Conservation (phyloP, 495 filamentous ascomycete species). For the Melanomma pulvis-pyrius region DNA sequence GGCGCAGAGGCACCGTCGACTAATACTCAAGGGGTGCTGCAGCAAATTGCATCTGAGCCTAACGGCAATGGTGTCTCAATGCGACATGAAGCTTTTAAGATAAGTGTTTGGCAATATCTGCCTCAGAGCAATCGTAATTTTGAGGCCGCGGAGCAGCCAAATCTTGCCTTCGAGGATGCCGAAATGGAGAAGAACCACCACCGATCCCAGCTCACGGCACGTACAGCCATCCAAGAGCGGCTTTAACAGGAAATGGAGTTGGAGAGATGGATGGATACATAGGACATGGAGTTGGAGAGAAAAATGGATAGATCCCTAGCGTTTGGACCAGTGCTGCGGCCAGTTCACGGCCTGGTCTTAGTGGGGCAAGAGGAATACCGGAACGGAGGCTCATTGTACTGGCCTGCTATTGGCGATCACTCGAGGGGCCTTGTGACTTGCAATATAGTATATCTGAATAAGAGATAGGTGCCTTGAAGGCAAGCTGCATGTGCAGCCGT, state of each 20-base stretch:
- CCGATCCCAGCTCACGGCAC: slow-evolving; percentile 34
- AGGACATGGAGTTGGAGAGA: too few species aligned
- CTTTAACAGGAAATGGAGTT: slow-evolving; percentile 53
- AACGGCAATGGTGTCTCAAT: slow-evolving; percentile 33
- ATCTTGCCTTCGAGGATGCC: slow-evolving; percentile 54
- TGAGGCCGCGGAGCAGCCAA: slow-evolving; percentile 56
- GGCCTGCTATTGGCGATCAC: too few species aligned
- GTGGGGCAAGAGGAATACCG: too few species aligned
- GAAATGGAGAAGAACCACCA: slow-evolving; percentile 38
- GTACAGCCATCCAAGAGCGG: slow-evolving; percentile 47
- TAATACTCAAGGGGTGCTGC: slow-evolving; percentile 1
- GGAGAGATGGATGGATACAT: too few species aligned
- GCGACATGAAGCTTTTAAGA: slow-evolving; percentile 48
- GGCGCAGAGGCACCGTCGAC: slow-evolving; percentile 32
- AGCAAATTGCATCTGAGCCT: slow-evolving; percentile 8
- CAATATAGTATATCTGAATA: too few species aligned
- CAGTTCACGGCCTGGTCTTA: too few species aligned
- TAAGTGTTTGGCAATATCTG: slow-evolving; percentile 59
- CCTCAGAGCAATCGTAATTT: slow-evolving; percentile 53
- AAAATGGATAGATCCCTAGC: too few species aligned
- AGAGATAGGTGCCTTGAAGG: too few species aligned
- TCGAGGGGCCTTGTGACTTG: too few species aligned
- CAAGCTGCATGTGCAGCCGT: too few species aligned
- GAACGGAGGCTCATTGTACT: too few species aligned
- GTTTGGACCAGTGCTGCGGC: too few species aligned